Evolutionary conservation across 2,329 filamentous ascomycete species (phyloP).

Genomic region (Epichloe gansuensis): DNA sequence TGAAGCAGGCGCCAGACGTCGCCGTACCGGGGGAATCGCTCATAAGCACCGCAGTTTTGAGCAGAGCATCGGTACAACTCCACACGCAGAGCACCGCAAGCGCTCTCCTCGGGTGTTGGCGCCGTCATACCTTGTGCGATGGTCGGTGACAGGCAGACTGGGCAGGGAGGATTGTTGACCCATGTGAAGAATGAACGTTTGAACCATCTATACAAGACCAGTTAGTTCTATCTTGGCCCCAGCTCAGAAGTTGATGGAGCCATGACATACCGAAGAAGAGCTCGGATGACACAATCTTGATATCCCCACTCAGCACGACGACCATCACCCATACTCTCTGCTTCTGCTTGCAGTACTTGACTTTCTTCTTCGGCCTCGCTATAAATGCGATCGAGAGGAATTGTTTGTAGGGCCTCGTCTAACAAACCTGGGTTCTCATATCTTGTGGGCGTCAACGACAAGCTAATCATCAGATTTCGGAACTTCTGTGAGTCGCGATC

Average conservation of each 20-base stretch:
- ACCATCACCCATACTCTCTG: slow-evolving; percentile 71
- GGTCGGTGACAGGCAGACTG: slow-evolving; percentile 69
- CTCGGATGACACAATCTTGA: slow-evolving; percentile 88
- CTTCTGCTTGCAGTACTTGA: slow-evolving; percentile 76
- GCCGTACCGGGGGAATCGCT: slow-evolving; percentile 86
- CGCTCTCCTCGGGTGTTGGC: slow-evolving; percentile 78
- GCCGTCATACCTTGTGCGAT: slow-evolving; percentile 71
- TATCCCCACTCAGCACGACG: slow-evolving; percentile 86
- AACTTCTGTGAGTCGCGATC: slow-evolving; percentile 62
- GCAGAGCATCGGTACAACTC: slow-evolving; percentile 84
- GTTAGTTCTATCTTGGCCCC: slow-evolving; percentile 5
- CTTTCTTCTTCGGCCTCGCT: slow-evolving; percentile 87
- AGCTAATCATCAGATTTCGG: slow-evolving; percentile 67
- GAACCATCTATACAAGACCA: slow-evolving; percentile 52
- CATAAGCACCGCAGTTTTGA: slow-evolving; percentile 59
- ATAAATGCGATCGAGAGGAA: slow-evolving; percentile 86
- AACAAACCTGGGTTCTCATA: slow-evolving; percentile 94
- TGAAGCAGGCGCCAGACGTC: slow-evolving; percentile 90
- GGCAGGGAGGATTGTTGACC: slow-evolving; percentile 89
- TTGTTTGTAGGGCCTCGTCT: slow-evolving; percentile 76
- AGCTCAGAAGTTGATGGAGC: background rate
- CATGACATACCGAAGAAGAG: slow-evolving; percentile 59
- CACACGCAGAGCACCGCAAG: slow-evolving; percentile 73
- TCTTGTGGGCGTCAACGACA: slow-evolving; percentile 79
- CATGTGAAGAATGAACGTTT: slow-evolving; percentile 89